Evolutionary conservation across 352 stramenopile species (phyloP).

Genomic region (Phytopythium boreale): DNA sequence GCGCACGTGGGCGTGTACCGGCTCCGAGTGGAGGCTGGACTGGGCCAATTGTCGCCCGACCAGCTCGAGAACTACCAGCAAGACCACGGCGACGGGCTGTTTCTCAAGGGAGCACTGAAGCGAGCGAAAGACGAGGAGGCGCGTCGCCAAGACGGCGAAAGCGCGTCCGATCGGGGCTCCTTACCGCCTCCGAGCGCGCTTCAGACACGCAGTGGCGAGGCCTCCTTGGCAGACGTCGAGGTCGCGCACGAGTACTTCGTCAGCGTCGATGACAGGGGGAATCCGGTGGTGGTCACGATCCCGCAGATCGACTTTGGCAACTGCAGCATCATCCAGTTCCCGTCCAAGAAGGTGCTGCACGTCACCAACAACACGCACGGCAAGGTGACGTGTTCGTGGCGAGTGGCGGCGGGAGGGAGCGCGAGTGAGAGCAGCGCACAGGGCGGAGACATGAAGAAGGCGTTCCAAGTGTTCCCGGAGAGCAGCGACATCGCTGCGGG

Average conservation of each 20-base stretch:
- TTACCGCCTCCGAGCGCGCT: constrained; percentile 34
- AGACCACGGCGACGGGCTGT: constrained; percentile 65
- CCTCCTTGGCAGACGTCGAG: constrained; percentile 64
- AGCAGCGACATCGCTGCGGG: constrained; percentile 80
- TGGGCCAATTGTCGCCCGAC: constrained; percentile 76
- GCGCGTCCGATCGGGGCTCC: neutral
- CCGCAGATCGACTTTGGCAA: constrained; percentile 80
- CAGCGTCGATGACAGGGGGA: constrained; percentile 49
- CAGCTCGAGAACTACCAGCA: constrained; percentile 76
- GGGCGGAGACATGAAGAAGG: constrained; percentile 4
- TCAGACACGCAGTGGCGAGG: constrained; percentile 84
- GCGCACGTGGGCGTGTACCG: constrained; percentile 89
- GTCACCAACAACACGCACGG: constrained; percentile 87
- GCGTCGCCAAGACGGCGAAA: constrained; percentile 4
- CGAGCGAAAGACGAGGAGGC: constrained; percentile 19
- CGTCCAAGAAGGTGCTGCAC: constrained; percentile 65
- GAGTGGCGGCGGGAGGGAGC: constrained; percentile 34
- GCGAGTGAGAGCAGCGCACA: constrained; percentile 2
- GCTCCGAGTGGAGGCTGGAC: constrained; percentile 38
- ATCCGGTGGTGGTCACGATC: constrained; percentile 41
- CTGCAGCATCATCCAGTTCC: constrained; percentile 49
- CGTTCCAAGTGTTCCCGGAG: constrained; percentile 76
- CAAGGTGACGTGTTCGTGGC: constrained; percentile 83
- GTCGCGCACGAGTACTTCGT: constrained; percentile 87
- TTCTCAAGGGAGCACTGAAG: constrained; percentile 50